Conservation (phyloP, 2,329 filamentous ascomycete species). For the Penicillium sumatraense region DNA sequence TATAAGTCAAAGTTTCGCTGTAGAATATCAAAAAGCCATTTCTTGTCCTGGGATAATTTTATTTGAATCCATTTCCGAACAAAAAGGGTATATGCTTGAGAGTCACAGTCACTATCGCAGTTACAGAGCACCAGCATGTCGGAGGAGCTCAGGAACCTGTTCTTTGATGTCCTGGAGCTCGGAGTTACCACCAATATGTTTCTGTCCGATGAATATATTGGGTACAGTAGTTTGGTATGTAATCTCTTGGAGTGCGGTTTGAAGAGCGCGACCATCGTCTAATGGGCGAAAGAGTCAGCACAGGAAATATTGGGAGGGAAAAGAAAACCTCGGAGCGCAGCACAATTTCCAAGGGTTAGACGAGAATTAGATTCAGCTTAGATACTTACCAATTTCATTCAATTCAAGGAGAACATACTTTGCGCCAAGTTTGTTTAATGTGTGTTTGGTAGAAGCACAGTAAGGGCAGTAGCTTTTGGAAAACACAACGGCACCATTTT, state of each 20-base stretch:
- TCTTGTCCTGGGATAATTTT: too few species aligned
- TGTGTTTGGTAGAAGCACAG: slow-evolving; percentile 6
- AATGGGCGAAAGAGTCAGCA: background rate
- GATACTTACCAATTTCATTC: background rate
- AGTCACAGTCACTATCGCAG: too few species aligned
- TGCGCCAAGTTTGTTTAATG: slow-evolving; percentile 4
- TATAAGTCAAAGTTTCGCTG: background rate
- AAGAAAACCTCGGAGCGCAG: background rate
- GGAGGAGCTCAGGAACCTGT: background rate
- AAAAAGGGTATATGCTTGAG: too few species aligned
- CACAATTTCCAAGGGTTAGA: too few species aligned
- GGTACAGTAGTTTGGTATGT: slow-evolving; percentile 12
- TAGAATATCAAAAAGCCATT: background rate
- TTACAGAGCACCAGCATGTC: background rate
- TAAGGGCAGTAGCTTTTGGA: slow-evolving; percentile 13
- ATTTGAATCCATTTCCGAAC: too few species aligned
- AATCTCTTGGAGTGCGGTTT: slow-evolving; percentile 9
- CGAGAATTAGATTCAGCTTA: background rate
- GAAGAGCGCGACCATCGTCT: slow-evolving; percentile 10
- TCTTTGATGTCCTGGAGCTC: slow-evolving; percentile 9
- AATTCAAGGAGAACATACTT: slow-evolving; percentile 5
- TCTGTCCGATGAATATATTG: slow-evolving; percentile 10
- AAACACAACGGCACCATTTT: slow-evolving; percentile 6
- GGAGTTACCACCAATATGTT: slow-evolving; percentile 13
- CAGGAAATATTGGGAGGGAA: background rate